phyloP scores from a whole-genome alignment of 2,329 filamentous ascomycete species.

The Davidsoniella neocaledoniae region DNA sequence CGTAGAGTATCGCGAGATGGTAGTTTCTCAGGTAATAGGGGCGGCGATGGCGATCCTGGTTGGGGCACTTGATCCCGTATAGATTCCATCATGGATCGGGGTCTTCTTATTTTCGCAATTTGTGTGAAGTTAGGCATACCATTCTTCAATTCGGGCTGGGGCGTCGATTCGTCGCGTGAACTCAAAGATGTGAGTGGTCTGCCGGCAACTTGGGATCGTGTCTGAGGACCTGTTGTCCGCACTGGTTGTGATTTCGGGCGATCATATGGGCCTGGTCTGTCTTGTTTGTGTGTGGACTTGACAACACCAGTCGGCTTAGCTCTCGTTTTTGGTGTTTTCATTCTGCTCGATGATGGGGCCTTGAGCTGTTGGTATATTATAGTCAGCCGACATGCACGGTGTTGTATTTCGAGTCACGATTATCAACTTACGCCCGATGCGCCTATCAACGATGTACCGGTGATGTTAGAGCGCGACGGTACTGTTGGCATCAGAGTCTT shows the following conservation, averaged over 20 bases:
- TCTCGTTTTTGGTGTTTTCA: conserved; percentile 9
- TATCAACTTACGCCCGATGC: conserved; percentile 12
- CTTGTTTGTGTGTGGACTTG: conserved; percentile 21
- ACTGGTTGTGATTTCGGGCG: conserved; percentile 36
- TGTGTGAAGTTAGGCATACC: neutral
- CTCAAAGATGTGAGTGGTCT: conserved; percentile 4
- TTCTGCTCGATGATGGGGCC: conserved; percentile 5
- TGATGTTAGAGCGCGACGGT: conserved; percentile 27
- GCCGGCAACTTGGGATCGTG: conserved; percentile 6
- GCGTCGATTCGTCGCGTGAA: neutral
- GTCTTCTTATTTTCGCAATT: too few species aligned
- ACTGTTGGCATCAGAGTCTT: conserved; percentile 24
- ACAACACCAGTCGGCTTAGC: conserved; percentile 40
- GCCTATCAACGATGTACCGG: conserved; percentile 21
- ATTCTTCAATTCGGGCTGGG: neutral
- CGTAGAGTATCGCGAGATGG: neutral
- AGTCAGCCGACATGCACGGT: neutral
- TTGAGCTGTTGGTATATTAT: conserved; percentile 6
- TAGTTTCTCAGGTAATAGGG: too few species aligned
- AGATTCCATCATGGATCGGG: too few species aligned
- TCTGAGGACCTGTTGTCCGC: conserved; percentile 15
- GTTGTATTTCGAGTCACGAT: neutral
- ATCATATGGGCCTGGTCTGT: conserved; percentile 28
- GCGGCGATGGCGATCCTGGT: too few species aligned
- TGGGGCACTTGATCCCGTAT: neutral